Evolutionary conservation across 2,329 filamentous ascomycete genomes (phyloP), one percentile per base, ranked within the genome.

Genomic region (Aspergillus flavus): DNA sequence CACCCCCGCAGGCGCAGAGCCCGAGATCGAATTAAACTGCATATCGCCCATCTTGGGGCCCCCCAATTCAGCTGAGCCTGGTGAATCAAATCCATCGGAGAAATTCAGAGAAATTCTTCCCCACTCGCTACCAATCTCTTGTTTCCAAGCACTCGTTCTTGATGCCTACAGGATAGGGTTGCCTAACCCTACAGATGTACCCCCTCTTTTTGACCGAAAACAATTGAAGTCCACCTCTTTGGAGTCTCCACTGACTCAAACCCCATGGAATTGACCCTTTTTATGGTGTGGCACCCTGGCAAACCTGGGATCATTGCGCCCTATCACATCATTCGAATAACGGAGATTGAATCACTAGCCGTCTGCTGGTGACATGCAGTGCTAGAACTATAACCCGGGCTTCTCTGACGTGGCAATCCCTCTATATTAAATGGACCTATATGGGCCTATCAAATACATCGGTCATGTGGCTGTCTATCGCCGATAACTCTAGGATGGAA

Each of bases 371-470:
- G 46, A 63, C 52, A 61, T 61, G 60, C 54, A 54, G 64, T 63
- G 59, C 56, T 55, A 56, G 52, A 56, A 61, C 53, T 36, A 45
- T 52, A 57, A 62, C 67, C 23, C 48, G 64, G 61, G 59, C 59
- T 57, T 59, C 53, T 73, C 72, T 76, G 74, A 76, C 74, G 74
- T 76, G 74, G 74, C 74, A 75, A 59, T 39, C 65, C 58, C 61
- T 58, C 36, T 65, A 63, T 70, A 63, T 32, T 66, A n/a, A 41
- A 41, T 9, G 16, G 39, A 41, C 39, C 19, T 34, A n/a, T 45
- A 43, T 57, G 34, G 59, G 55, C 63, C 63, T 66, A 64, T 62
- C 53, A 50, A 58, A 54, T 21, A 21, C 52, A 58, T 28, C 16
- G 30, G 59, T 61, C 39, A 62, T 60, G 63, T 60, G 66, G 34